These are phyloP conservation scores for Tolypocladium cylindrosporum DNA, from an alignment of 2,329 filamentous ascomycete genomes.

Conservation along the genomic window DNA sequence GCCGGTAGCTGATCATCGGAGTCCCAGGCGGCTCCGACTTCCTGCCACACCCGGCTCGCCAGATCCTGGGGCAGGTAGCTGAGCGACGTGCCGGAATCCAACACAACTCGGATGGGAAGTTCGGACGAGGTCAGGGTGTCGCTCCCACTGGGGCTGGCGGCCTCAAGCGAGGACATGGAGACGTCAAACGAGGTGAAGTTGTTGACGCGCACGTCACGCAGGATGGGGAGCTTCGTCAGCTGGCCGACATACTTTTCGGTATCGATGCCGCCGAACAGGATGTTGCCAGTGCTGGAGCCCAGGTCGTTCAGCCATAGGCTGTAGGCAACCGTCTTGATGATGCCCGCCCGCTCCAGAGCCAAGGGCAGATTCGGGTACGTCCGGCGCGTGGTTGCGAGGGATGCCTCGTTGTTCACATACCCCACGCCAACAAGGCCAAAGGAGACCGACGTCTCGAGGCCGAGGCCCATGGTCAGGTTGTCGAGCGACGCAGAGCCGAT, in stretches of 20 bases:
- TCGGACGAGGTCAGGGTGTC: slow-evolving; percentile 32
- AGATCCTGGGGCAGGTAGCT: slow-evolving; percentile 58
- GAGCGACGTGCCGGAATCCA: slow-evolving; percentile 68
- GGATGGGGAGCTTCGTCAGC: slow-evolving; percentile 51
- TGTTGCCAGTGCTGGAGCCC: slow-evolving; percentile 53
- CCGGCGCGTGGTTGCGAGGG: slow-evolving; percentile 14
- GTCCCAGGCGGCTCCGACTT: slow-evolving; percentile 42
- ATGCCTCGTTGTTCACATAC: slow-evolving; percentile 44
- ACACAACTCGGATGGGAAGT: slow-evolving; percentile 48
- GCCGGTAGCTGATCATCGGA: slow-evolving; percentile 26
- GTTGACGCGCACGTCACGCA: slow-evolving; percentile 27
- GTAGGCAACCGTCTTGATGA: slow-evolving; percentile 59
- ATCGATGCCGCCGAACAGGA: slow-evolving; percentile 76
- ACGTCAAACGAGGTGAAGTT: slow-evolving; percentile 37
- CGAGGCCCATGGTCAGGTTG: slow-evolving; percentile 51
- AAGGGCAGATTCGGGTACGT: slow-evolving; percentile 53
- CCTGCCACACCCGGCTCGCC: slow-evolving; percentile 39
- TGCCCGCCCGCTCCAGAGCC: slow-evolving; percentile 49
- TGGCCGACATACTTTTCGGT: slow-evolving; percentile 60
- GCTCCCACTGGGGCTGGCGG: slow-evolving; percentile 36
- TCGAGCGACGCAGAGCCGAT: slow-evolving; percentile 42
- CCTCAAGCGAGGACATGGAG: slow-evolving; percentile 35
- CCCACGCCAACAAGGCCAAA: slow-evolving; percentile 53
- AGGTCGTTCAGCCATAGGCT: slow-evolving; percentile 58
- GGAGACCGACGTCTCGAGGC: slow-evolving; percentile 39